phyloP scores from a whole-genome alignment of 2,329 filamentous ascomycete genomes.

The Plenodomus lindquistii region DNA sequence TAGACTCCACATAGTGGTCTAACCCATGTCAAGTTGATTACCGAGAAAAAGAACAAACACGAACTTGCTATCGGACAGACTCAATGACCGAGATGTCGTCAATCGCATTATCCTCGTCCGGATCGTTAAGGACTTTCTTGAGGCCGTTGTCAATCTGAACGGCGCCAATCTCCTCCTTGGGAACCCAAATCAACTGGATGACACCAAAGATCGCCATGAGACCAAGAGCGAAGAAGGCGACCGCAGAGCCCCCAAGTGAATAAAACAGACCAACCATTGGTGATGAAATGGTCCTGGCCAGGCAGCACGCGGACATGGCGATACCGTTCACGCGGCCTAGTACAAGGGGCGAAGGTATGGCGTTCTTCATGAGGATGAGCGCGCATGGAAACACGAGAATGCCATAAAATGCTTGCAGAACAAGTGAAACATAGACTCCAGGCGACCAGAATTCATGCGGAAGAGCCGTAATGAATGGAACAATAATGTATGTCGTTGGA shows the following conservation, averaged over 20 bases:
- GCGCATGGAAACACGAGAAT: conserved; percentile 71
- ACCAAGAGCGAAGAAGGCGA: conserved; percentile 64
- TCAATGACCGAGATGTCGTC: conserved; percentile 33
- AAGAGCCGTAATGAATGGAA: conserved; percentile 67
- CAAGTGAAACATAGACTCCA: conserved; percentile 67
- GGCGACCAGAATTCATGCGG: conserved; percentile 57
- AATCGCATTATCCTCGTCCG: conserved; percentile 28
- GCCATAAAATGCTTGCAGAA: conserved; percentile 68
- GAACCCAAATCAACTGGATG: conserved; percentile 60
- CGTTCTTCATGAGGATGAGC: conserved; percentile 76
- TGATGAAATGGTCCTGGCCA: conserved; percentile 70
- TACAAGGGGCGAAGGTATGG: conserved; percentile 63
- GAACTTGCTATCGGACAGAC: conserved; percentile 21
- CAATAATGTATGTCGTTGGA: conserved; percentile 68
- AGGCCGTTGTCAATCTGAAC: conserved; percentile 39
- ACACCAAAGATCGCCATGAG: conserved; percentile 60
- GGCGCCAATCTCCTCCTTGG: conserved; percentile 49
- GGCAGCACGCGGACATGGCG: conserved; percentile 65
- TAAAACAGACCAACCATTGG: conserved; percentile 70
- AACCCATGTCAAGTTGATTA: not conserved
- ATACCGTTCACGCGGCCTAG: conserved; percentile 73
- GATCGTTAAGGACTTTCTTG: conserved; percentile 31
- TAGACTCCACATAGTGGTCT: not conserved
- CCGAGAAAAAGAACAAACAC: not conserved
- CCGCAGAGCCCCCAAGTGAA: conserved; percentile 61